Conservation (phyloP, 2,329 filamentous ascomycete genomes). For the Ascochyta clinopodiicola region DNA sequence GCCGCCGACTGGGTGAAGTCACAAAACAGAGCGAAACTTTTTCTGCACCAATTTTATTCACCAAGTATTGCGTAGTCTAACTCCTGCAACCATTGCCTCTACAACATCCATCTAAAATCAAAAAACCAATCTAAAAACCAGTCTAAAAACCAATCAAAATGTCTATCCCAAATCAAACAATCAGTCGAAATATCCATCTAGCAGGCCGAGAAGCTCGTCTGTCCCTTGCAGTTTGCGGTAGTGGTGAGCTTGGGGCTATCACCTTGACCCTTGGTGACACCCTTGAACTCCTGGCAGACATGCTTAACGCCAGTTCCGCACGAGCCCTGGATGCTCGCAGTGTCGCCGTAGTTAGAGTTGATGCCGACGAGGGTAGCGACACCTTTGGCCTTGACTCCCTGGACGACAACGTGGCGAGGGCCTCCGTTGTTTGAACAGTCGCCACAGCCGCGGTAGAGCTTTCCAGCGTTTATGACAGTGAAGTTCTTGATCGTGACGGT, state of each 20-base stretch:
- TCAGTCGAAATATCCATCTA: not conserved
- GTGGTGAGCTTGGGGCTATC: conserved; percentile 10
- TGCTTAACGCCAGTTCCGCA: conserved; percentile 27
- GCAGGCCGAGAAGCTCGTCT: conserved; percentile 13
- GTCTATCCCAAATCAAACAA: no score
- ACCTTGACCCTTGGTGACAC: conserved; percentile 11
- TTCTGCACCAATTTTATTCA: no score
- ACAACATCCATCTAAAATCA: no score
- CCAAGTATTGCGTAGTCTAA: no score
- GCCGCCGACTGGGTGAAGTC: no score
- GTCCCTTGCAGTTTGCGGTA: conserved; percentile 13
- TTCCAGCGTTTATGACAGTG: conserved; percentile 47
- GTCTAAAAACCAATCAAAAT: no score
- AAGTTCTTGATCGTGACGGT: conserved; percentile 46
- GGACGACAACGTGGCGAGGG: conserved; percentile 49
- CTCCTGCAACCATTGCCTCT: no score
- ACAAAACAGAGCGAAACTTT: no score
- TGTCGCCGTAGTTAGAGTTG: conserved; percentile 57
- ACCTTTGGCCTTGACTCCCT: conserved; percentile 45
- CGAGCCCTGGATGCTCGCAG: conserved; percentile 51
- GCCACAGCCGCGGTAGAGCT: conserved; percentile 44
- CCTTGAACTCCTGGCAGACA: conserved; percentile 25
- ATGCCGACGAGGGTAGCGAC: conserved; percentile 51
- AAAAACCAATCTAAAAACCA: no score
- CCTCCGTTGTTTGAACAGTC: conserved; percentile 49